Conservation (phyloP, 2,329 filamentous ascomycete species). For the Fusarium proliferatum region DNA sequence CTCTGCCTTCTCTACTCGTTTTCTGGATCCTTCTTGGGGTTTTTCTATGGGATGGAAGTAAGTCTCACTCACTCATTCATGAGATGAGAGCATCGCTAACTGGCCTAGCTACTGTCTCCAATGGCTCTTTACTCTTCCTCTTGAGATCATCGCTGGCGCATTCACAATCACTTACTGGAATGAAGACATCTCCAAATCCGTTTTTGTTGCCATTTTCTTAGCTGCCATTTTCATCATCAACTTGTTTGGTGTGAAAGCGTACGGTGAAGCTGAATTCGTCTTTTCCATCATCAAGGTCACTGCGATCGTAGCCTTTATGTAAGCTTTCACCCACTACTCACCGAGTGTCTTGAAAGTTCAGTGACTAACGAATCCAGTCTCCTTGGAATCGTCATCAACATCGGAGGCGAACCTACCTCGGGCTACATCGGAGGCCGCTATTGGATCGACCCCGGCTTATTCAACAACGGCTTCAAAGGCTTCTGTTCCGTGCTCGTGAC, state of each 20-base stretch:
- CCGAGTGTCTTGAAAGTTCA: accelerated
- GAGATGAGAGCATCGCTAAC: not conserved
- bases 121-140: conserved; percentile 85
- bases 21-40: conserved; percentile 92
- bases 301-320: conserved; percentile 90
- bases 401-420: conserved; percentile 76
- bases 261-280: conserved; percentile 89
- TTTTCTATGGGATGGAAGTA: conserved; percentile 97
- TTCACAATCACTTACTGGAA: conserved; percentile 88
- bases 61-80: conserved; percentile 46
- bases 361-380: conserved; percentile 62
- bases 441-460: conserved; percentile 84
- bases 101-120: conserved; percentile 78
- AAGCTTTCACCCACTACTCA: conserved; percentile 51
- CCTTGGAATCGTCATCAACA: conserved; percentile 85
- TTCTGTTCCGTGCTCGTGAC: conserved; percentile 81
- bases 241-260: conserved; percentile 88
- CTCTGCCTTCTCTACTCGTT: conserved; percentile 91
- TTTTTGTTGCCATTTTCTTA: conserved; percentile 87
- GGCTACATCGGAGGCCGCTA: conserved; percentile 83
- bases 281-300: conserved; percentile 88
- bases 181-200: conserved; percentile 69
- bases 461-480: conserved; percentile 84
- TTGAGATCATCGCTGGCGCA: conserved; percentile 88
- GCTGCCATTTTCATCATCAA: conserved; percentile 82